Evolutionary conservation across 306 rosid species (phyloP), one percentile per base, ranked within the genome.

Genomic region (Urtica urens): DNA sequence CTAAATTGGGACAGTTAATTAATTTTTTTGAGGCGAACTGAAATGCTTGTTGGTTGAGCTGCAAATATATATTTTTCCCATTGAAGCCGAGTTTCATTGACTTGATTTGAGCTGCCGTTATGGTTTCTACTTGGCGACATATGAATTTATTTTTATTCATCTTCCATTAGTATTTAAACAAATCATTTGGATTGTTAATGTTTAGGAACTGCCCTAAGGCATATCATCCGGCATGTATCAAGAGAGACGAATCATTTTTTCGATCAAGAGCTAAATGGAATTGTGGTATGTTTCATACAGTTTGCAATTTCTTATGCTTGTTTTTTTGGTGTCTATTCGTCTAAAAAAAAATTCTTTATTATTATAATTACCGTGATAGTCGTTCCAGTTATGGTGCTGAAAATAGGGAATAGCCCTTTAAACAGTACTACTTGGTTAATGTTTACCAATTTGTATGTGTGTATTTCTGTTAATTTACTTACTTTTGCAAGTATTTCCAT

Each of bases 191-290:
- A 7, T 58, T 59, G 11, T 43, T 67, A 15, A 17, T 58, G 49
- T 55, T 38, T 56, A 92, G 99, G 82, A 93, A 85, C 25, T 92
- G 99, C 45, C 99, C 96, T 8, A 92, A 92, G 77, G 99, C 99
- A 1, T 92, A 92, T 62, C 99, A 92, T 59, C 94, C 94, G 0
- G 43, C 94, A 3, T 92, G 99, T 72, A 65, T 92, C 59, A 92
- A 92, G 74, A 70, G 99, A 38, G 99, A 92, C 28, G 99, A 92
- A 30, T 51, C 86, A 5, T 92, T 92, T 65, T 92, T 92, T 59
- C 79, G 69, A 47, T 86, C 96, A 18, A 86, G 75, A 67, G 99
- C 99, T 37, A 86, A 82, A 65, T 92, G 99, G 99, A 92, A 82
- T 66, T 92, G 99, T 19, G 99, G 99, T 92, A 78, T 17, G 78